Base-by-base conservation (phyloP, 805 yeast species). In the Ogataea nitratoaversa region DNA sequence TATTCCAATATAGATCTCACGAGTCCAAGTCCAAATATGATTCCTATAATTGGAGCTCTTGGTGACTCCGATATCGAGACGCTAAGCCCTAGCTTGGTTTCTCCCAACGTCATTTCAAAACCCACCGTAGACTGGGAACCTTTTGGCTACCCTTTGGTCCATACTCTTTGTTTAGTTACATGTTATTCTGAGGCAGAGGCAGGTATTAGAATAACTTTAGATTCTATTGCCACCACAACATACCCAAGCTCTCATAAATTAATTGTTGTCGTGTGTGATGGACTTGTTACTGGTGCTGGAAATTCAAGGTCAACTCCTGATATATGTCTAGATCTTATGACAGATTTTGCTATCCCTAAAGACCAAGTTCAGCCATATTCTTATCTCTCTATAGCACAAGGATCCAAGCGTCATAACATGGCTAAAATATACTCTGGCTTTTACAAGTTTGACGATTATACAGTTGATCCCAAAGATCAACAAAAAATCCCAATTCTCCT, bases 341-440 rank as follows among this genome's bases (percentile, higher is more conserved):
- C 82, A 9, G 88, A 84, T 54, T 76, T 89, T 52, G 72, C 77
- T 7, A 69, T 74, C 27, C 84, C 87, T 0, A 74, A 71, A 8
- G 95, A 87, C 16, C 80, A 86, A 13, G 96, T 88, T 5, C 65
- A 76, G 56, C 76, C 97, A 0, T 72, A 79, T 55, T 89, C 97
- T 0, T 91, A 93, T 60, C 95, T 93, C 28, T 95, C 98, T 7
- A 97, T 93, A 30, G 95, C 96, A 3, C 84, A 84, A 52, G 99
- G 99, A 52, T 54, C 85, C 4, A 93, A 88, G 66, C 82, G 99
- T 60, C 99, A 93, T 59, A 93, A 93, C 60, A 89, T 90, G 96
- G 97, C 99, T 22, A 91, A 90, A 63, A 89, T 91, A 2, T 91
- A 88, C 57, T 82, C 96, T 11, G 99, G 99, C 0, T 93, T 86